Evolutionary conservation across 2,329 filamentous ascomycete genomes (phyloP), one percentile per base, ranked within the genome.

Genomic region (Thermomyces lanuginosus): DNA sequence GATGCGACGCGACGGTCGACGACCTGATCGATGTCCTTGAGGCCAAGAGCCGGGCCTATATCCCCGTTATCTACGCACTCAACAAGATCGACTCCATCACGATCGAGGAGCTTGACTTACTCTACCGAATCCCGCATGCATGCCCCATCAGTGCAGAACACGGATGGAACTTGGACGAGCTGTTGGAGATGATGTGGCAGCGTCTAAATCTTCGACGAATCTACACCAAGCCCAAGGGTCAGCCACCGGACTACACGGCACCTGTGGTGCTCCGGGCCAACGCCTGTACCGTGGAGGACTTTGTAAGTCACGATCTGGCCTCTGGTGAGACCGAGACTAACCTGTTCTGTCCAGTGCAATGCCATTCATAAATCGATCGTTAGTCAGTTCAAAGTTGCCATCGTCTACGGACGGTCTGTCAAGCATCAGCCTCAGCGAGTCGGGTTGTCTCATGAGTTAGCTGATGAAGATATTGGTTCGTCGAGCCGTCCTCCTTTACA

Each of bases 21-120:
- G 89, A 98, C 53, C 58, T 98, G 38, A 98, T 98, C 48, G 89
- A 98, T 55, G 61, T 98, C 11, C 69, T 98, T 23, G 89, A 98
- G 55, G 86, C 86, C 24, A 92, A 81, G 64, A 82, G 77, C 50
- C 71, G 89, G 55, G 83, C 80, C 51, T 98, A 98, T 53, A 95
- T 98, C 39, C 89, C 89, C n/a, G 89, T 95, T 37, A 81, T 98
- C 29, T 98, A 98, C 59, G 89, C 91, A 21, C 67, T 98, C 44
- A 98, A 98, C 69, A 98, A 98, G 64, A 98, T 98, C 42, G 89
- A 98, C 56, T 73, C 84, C 29, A 95, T 98, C 51, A 86, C 81
- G 27, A 95, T 98, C 42, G 86, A 98, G 57, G 89, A 98, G 57
- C 66, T 98, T 35, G 89, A 98, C 56, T 62, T 98, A 34, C 66